Evolutionary conservation across 148 eudicot genomes (phyloP).

Genomic region (Amaranthus hypochondriacus): DNA sequence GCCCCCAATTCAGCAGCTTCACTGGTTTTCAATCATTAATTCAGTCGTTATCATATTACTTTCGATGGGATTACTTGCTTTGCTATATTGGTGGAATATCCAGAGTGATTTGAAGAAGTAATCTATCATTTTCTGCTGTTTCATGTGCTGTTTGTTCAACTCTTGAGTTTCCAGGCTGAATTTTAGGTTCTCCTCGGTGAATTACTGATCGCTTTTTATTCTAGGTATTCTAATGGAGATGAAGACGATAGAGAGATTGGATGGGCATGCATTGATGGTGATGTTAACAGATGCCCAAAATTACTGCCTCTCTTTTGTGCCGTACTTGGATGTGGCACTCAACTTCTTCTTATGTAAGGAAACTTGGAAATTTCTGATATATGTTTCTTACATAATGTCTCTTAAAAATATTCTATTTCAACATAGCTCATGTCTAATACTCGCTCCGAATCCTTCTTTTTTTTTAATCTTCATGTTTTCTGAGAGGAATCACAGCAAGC

Average conservation of each 20-base stretch:
- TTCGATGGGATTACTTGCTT: constrained; percentile 47
- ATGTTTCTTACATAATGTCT: background rate
- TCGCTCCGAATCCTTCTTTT: background rate
- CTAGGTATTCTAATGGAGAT: constrained; percentile 26
- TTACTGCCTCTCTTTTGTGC: constrained; percentile 62
- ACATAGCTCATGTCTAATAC: background rate
- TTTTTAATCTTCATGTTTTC: background rate
- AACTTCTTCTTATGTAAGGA: constrained; percentile 64
- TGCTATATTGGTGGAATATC: constrained; percentile 55
- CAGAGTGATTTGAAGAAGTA: constrained; percentile 74
- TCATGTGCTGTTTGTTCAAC: constrained; percentile 9
- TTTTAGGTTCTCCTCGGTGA: constrained; percentile 1
- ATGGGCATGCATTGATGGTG: constrained; percentile 57
- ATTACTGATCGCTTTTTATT: constrained; percentile 14
- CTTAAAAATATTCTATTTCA: background rate
- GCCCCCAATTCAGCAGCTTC: constrained; percentile 45
- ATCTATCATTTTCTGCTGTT: constrained; percentile 18
- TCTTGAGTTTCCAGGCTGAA: constrained; percentile 5
- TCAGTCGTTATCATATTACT: constrained; percentile 54
- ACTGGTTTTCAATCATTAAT: constrained; percentile 69
- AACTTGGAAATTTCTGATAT: background rate
- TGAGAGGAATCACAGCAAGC: constrained; percentile 1
- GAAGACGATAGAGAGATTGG: constrained; percentile 69
- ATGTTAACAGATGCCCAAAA: constrained; percentile 66
- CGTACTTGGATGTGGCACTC: constrained; percentile 74